Evolutionary conservation across 768 basidiomycete genomes (phyloP), one percentile per base, ranked within the genome.

Genomic region (Pleurotus giganteus): DNA sequence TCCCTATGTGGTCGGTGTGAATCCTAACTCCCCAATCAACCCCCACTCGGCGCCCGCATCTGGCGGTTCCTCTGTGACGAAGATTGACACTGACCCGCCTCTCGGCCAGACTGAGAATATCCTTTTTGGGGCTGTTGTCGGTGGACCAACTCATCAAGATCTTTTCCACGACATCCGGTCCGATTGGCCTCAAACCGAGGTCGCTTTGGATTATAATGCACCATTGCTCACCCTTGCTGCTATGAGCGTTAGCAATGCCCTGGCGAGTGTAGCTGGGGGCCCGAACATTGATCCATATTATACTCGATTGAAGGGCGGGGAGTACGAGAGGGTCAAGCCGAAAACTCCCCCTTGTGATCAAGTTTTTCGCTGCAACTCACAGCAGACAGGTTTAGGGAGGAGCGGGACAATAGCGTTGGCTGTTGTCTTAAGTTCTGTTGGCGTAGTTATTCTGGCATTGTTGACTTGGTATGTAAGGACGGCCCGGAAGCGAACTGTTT

Each of bases 141-240:
- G 95, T 41, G 95, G 94, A 27, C 94, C 94, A 0, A 83, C 90
- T 63, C 75, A 74, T 55, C 74, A 80, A 23, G 94, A 91, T 65
- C 75, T 77, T 23, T 97, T 81, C 71, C 95, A 80, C 66, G 89
- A 97, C 63, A 86, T 93, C 57, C 84, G 95, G 34, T 86, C 80
- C 54, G 93, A 96, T 66, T 96, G 92, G 90, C 87, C 87, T 1
- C 80, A 96, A 70, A 89, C 85, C 15, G 94, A 97, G 80, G 87
- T 85, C 49, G 90, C 88, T n/a, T 70, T 93, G 36, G 94, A 97
- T 65, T 94, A 94, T 68, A 91, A 90, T 60, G 91, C 93, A 0
- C 92, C 93, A 1, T 77, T 96, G 74, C 75, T 96, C n/a, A 88
- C 91, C 1, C 78, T 97, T 31, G 84, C 88, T 0, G 89, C 92